Base-by-base conservation (phyloP, 2,329 filamentous ascomycete species). In the Keithomyces neogunnii region DNA sequence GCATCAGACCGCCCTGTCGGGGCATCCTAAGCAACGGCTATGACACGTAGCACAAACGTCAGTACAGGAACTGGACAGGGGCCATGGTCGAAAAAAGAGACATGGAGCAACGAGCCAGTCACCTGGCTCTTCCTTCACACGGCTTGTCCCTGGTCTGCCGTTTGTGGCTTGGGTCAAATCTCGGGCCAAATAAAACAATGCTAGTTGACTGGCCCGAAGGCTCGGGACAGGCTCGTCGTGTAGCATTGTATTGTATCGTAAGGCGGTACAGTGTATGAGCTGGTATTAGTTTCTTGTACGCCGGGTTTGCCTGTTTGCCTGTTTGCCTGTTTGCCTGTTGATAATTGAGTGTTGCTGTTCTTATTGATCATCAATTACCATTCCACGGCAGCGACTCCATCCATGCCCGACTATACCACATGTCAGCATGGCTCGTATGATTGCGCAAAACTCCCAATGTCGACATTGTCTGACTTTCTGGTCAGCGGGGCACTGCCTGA, bases 51-150 rank as follows among this genome's bases (percentile, higher is more conserved):
- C 30, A 36, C 26, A 31, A 38, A 30, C 45, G 9, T 8, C 39
- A 31, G 33, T 11, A 31, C 31, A 51, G 45, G 9, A 38, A 48
- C 46, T 45, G 45, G 39, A 45, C 39, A 48, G 31, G 50, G 50
- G 39, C 30, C 10, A 29, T 44, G 6, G 46, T 19, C 40, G 36
- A 10, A 31, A 35, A 31, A 45, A 26, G n/a, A 32, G 8, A 46
- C 45, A 8, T 6, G 33, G 11, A 6, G 11, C 30, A 35, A 49
- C 19, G 19, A 28, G 11, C 30, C 42, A 26, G 45, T 51, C 45
- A 51, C 29, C 49, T 44, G 49, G 38, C 38, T 38, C 28, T 19
- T 19, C 19, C 26, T 11, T 33, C 32, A 30, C 8, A 31, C 42
- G 43, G 43, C 42, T 46, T 11, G 31, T 33, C 48, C 48, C 48